Evolutionary conservation across 2,329 filamentous ascomycete genomes (phyloP).

Genomic region (Exophiala dermatitidis): DNA sequence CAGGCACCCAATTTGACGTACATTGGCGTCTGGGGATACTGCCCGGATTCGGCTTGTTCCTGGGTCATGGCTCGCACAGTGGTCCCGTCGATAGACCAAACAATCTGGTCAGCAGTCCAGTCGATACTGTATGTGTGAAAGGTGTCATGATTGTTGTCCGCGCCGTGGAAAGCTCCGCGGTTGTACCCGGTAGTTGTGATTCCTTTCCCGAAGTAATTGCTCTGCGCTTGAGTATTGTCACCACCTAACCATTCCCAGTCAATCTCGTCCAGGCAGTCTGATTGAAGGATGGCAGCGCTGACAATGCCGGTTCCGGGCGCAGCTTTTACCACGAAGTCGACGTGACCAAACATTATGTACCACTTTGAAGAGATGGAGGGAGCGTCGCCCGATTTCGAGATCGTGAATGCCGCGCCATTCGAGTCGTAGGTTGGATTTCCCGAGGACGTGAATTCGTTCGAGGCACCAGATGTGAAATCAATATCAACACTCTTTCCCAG

Average conservation of each 20-base stretch:
- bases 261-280: constrained; percentile 89
- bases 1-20: constrained; percentile 62
- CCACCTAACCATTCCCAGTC: constrained; percentile 94
- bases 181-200: constrained; percentile 67
- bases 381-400: constrained; percentile 69
- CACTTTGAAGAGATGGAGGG: constrained; percentile 83
- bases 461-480: constrained; percentile 72
- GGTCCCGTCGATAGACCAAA: constrained; percentile 58
- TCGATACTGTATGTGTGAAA: constrained; percentile 50
- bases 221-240: constrained; percentile 70
- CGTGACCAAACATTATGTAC: constrained; percentile 98
- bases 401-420: constrained; percentile 74
- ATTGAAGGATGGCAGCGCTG: constrained; percentile 83
- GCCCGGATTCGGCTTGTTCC: constrained; percentile 52
- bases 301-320: constrained; percentile 88
- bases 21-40: constrained; percentile 68
- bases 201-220: constrained; percentile 96
- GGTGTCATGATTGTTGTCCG: constrained; percentile 49
- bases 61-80: constrained; percentile 56
- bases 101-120: constrained; percentile 58
- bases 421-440: constrained; percentile 65
- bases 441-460: constrained; percentile 68
- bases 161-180: constrained; percentile 71
- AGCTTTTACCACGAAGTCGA: constrained; percentile 76
- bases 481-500: constrained; percentile 74